Evolutionary conservation across 495 filamentous ascomycete species (phyloP).

Genomic region (Tuber umbilicatum): DNA sequence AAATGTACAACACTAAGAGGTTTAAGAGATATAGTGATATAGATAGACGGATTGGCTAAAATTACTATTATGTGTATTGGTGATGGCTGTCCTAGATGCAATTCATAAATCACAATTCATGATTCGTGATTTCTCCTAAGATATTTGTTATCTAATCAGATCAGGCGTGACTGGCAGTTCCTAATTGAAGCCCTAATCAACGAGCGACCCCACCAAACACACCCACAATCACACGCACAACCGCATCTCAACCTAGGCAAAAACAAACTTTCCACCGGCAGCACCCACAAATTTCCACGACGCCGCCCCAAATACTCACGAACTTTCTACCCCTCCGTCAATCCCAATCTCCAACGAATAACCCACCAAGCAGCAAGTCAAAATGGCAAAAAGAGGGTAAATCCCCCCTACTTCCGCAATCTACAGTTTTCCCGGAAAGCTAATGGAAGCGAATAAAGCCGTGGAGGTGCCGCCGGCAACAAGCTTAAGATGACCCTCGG

Average conservation of each 20-base stretch:
- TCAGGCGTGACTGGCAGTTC: not conserved
- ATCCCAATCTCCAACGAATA: not conserved
- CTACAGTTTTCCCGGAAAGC: not conserved
- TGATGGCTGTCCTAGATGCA: too few relatives aligned
- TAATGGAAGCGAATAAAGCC: constrained; percentile 16
- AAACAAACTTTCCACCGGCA: not conserved
- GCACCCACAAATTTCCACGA: not conserved
- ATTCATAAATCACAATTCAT: not conserved
- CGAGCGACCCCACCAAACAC: not conserved
- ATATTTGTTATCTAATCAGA: not conserved
- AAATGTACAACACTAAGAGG: too few relatives aligned
- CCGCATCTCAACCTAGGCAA: not conserved
- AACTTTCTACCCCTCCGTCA: not conserved
- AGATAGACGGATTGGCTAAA: too few relatives aligned
- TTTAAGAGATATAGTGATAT: too few relatives aligned
- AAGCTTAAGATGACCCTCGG: constrained; percentile 99
- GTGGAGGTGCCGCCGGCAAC: constrained; percentile 93
- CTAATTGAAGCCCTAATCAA: not conserved
- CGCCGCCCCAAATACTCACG: not conserved
- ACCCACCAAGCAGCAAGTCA: not conserved
- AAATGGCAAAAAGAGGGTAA: constrained; percentile 4
- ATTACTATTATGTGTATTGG: too few relatives aligned
- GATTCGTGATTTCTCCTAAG: not conserved
- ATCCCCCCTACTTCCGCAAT: not conserved
- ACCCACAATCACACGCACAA: not conserved